Conservation (phyloP, 31 red algal species). For the Odonthalia washingtoniensis region DNA sequence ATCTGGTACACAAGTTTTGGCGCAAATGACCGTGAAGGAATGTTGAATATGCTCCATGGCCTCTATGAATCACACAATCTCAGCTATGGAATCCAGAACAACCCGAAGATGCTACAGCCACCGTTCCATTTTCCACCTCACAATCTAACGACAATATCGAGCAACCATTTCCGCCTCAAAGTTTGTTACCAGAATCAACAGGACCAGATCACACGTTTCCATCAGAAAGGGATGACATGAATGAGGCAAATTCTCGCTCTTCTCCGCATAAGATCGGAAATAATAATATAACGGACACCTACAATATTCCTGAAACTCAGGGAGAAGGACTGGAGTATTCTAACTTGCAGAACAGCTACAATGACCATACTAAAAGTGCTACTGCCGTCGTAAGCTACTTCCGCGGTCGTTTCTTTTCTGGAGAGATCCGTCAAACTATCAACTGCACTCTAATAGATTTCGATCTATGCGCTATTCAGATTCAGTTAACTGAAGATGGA, state of each 20-base stretch:
- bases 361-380: not conserved
- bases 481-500: not conserved
- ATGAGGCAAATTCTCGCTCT: no score
- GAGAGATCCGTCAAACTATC: not conserved
- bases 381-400: not conserved
- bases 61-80: not conserved
- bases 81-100: not conserved
- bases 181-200: not conserved
- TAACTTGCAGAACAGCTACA: not conserved
- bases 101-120: no score
- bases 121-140: not conserved
- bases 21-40: not conserved
- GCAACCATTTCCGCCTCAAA: not conserved
- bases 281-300: not conserved
- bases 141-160: not conserved
- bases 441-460: not conserved
- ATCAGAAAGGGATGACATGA: no score
- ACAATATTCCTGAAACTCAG: not conserved
- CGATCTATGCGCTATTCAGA: not conserved
- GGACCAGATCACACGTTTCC: no score
- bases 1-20: not conserved
- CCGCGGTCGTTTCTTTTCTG: not conserved
- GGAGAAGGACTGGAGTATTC: not conserved
- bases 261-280: not conserved
- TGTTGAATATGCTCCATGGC: not conserved